Evolutionary conservation across 2,329 filamentous ascomycete species (phyloP).

Genomic region (Mollisiaceae sp.): DNA sequence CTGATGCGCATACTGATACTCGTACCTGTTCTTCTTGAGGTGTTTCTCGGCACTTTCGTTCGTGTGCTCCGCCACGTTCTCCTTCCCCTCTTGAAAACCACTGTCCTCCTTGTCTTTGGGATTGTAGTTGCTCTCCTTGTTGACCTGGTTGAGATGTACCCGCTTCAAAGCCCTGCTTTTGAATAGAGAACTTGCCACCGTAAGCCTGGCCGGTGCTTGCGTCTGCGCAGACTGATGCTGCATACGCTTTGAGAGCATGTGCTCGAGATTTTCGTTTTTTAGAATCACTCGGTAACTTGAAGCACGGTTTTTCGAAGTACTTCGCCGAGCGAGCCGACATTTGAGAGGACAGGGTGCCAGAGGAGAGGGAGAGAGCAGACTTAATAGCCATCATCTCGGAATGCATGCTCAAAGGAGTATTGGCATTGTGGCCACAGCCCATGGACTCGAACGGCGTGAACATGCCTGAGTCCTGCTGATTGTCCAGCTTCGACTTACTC

Average conservation of each 20-base stretch:
- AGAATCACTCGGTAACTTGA: slow-evolving; percentile 53
- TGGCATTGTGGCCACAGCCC: slow-evolving; percentile 46
- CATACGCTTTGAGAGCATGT: slow-evolving; percentile 51
- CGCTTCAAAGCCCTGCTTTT: slow-evolving; percentile 55
- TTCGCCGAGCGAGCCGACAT: slow-evolving; percentile 43
- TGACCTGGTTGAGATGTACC: slow-evolving; percentile 48
- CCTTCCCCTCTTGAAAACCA: slow-evolving; percentile 38
- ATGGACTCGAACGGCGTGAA: slow-evolving; percentile 47
- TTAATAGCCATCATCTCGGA: slow-evolving; percentile 62
- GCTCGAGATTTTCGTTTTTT: slow-evolving; percentile 53
- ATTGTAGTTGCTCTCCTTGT: slow-evolving; percentile 30
- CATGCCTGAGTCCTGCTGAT: slow-evolving; percentile 31
- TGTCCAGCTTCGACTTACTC: slow-evolving; percentile 39
- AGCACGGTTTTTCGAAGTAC: slow-evolving; percentile 55
- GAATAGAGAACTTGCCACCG: slow-evolving; percentile 45
- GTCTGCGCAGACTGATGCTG: slow-evolving; percentile 47
- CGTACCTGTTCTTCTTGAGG: slow-evolving; percentile 40
- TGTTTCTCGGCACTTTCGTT: slow-evolving; percentile 35
- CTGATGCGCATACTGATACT: slow-evolving; percentile 33
- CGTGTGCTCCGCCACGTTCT: slow-evolving; percentile 29
- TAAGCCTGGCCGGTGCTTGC: slow-evolving; percentile 43
- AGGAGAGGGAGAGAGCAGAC: slow-evolving; percentile 52
- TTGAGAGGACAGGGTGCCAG: slow-evolving; percentile 46
- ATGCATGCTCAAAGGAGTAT: slow-evolving; percentile 55
- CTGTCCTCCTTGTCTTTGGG: slow-evolving; percentile 30